Evolutionary conservation across 1,139 yeast species (phyloP), one percentile per base, ranked within the genome.

Genomic region (Kluyveromyces sp.): DNA sequence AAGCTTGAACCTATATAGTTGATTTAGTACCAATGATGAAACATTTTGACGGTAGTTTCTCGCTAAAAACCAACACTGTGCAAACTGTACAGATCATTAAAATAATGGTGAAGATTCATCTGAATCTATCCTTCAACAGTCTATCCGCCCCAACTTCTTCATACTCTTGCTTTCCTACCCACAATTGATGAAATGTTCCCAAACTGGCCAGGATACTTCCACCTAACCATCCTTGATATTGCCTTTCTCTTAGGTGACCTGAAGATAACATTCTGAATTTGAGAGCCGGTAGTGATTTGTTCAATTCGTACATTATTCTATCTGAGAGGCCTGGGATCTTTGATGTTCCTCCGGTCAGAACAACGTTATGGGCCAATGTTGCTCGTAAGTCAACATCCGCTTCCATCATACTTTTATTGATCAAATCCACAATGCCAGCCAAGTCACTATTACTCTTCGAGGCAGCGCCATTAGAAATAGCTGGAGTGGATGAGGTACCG

Each of bases 181-280:
- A 92, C 68, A 85, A 70, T 65, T 92, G 98, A 63, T 92, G 98
- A 71, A 92, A 92, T 2, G 96, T 88, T 22, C 98, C 98, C 57
- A 92, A 72, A 44, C 95, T 83, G 3, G 96, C 83, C 47, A 92
- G 70, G 33, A 92, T 94, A 52, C 94, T 82, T 6, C 96, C 97
- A 36, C 99, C 99, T 44, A 92, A 77, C 97, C 98, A 92, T 6
- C 94, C 74, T 50, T 94, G 88, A 60, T 78, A 85, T 52, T 80
- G 78, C 57, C 97, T 75, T 64, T 92, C 98, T 41, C 75, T 74
- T 2, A 84, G 67, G 60, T 85, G 86, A 32, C 98, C 97, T 3
- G 86, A 80, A 1, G 96, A 86, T 56, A 88, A 86, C 39, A 92
- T 75, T 58, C 97, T 73, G 42, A 92, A 81, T 64, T 92, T 92